Percentiles rank a stretch among this genome's conserved stretches.
phyloP scores from a whole-genome alignment of 306 rosid species.

The Dryas octopetala region DNA sequence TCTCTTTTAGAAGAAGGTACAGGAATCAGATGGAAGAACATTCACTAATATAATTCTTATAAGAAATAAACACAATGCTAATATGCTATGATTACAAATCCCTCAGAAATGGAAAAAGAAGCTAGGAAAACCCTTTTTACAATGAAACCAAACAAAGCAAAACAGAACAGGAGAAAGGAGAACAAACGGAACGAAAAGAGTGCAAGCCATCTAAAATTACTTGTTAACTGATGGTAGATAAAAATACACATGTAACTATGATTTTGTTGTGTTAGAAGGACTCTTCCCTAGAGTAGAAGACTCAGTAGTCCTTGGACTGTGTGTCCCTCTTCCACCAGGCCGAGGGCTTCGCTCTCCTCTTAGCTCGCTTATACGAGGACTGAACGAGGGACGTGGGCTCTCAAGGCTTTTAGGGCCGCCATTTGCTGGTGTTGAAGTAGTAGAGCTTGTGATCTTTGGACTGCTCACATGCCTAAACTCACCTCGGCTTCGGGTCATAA shows the following conservation, averaged over 20 bases:
- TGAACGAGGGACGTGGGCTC: constrained; percentile 54
- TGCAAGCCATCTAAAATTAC: constrained; percentile 12
- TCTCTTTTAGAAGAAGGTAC: neutral
- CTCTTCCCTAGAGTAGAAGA: constrained; percentile 62
- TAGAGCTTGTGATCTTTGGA: constrained; percentile 79
- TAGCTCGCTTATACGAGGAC: constrained; percentile 61
- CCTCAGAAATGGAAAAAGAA: constrained; percentile 18
- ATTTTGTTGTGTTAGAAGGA: constrained; percentile 51
- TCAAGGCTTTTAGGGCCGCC: constrained; percentile 38
- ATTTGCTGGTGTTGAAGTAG: constrained; percentile 62
- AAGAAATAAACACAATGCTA: neutral
- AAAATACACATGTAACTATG: neutral
- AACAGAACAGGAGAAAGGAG: constrained; percentile 14
- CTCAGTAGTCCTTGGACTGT: constrained; percentile 57
- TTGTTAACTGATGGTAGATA: constrained; percentile 7
- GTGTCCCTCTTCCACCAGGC: constrained; percentile 49
- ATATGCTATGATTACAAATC: constrained; percentile 2
- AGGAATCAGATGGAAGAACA: neutral
- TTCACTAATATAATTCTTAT: neutral
- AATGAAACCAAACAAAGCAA: constrained; percentile 32
- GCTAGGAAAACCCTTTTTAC: constrained; percentile 32
- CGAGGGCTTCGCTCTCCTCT: constrained; percentile 68
- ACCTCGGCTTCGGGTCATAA: constrained; percentile 87
- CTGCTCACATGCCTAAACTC: constrained; percentile 84
- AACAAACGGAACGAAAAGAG: neutral